Evolutionary conservation across 768 basidiomycete genomes (phyloP).

Genomic region (Amanita rimosa): DNA sequence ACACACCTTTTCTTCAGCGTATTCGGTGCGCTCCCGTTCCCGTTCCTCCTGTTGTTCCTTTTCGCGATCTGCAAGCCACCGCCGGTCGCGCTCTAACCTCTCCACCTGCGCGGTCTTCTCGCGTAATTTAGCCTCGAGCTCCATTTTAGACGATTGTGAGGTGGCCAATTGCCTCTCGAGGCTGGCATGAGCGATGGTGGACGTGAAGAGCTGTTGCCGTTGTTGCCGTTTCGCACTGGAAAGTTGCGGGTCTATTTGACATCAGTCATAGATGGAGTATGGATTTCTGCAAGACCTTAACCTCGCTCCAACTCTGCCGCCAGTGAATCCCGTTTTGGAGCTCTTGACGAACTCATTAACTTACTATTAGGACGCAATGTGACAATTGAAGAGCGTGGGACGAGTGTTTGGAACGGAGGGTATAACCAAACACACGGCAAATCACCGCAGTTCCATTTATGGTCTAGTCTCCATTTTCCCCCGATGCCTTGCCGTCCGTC

Average conservation of each 20-base stretch:
- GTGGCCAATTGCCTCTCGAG: conserved; percentile 61
- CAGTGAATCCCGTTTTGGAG: conserved; percentile 51
- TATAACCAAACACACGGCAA: not conserved
- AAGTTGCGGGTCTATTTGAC: conserved; percentile 45
- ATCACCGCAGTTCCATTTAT: not conserved
- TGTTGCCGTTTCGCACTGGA: conserved; percentile 60
- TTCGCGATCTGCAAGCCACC: conserved; percentile 61
- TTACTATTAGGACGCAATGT: not conserved
- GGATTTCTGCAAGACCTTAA: conserved; percentile 8
- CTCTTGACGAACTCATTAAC: conserved; percentile 16
- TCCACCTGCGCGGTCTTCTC: conserved; percentile 56
- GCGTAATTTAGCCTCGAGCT: conserved; percentile 56
- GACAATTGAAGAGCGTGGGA: not conserved
- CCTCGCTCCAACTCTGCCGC: conserved; percentile 62
- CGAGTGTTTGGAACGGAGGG: conserved; percentile 1
- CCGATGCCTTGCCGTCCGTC: not conserved
- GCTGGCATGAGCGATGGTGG: conserved; percentile 47
- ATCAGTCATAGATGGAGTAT: not conserved
- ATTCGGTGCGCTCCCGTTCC: conserved; percentile 39
- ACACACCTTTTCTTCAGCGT: conserved; percentile 49
- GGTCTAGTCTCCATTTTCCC: not conserved
- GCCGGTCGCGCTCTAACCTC: conserved; percentile 56
- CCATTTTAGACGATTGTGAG: conserved; percentile 47
- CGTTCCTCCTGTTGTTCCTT: conserved; percentile 58
- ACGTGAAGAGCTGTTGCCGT: conserved; percentile 49